Conservation (phyloP, 73 alveolate species). For the Paramecium octaurelia region DNA sequence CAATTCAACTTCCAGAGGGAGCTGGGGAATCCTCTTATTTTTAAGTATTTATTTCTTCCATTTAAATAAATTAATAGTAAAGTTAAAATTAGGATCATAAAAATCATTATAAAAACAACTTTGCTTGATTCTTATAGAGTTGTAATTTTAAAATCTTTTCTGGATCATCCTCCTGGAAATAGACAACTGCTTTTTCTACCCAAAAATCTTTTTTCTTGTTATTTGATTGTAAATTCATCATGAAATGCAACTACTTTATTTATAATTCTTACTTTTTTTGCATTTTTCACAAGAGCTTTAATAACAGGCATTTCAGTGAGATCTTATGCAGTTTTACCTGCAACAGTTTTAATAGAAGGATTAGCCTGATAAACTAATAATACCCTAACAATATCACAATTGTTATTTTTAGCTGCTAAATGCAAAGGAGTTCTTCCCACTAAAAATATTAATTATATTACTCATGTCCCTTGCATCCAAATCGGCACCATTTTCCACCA, state of each 20-base stretch:
- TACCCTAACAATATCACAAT: background rate
- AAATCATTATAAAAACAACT: slow-evolving; percentile 1
- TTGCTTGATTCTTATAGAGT: background rate
- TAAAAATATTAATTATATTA: background rate
- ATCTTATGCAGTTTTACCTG: slow-evolving; percentile 1
- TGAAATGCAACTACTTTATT: background rate
- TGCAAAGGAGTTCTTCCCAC: slow-evolving; percentile 38
- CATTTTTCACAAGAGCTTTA: slow-evolving; percentile 16
- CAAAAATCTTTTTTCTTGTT: background rate
- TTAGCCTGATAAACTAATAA: background rate
- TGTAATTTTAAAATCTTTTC: background rate
- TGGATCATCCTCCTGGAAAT: slow-evolving; percentile 8
- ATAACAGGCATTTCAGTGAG: slow-evolving; percentile 26
- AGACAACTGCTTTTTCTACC: background rate
- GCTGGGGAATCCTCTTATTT: background rate
- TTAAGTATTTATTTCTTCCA: background rate
- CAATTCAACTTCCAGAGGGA: background rate
- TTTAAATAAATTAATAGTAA: background rate
- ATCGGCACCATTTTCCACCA: slow-evolving; percentile 35
- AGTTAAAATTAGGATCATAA: background rate
- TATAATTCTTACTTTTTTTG: background rate
- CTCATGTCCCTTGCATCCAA: slow-evolving; percentile 25
- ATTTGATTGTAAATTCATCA: background rate
- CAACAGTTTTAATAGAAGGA: slow-evolving; percentile 25
- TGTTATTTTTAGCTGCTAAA: slow-evolving; percentile 31